Conservation (phyloP, 1,139 yeast genomes). For the Pichia cactophila region DNA sequence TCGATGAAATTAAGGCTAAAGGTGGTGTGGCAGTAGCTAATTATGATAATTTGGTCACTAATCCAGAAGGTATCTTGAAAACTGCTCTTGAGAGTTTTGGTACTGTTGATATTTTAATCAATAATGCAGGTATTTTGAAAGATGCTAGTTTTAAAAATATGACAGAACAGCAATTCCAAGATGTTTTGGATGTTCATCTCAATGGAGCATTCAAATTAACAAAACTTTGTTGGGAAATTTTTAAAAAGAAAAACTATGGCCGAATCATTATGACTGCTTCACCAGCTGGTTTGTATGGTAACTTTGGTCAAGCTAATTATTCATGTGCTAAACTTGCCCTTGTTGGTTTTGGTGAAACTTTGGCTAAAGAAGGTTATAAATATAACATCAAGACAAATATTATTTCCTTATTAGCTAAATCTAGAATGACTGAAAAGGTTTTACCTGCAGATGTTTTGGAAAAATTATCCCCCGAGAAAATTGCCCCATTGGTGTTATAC, state of each 20-base stretch:
- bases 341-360: slow-evolving; percentile 87
- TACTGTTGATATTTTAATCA: slow-evolving; percentile 79
- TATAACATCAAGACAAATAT: slow-evolving; percentile 79
- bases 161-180: slow-evolving; percentile 71
- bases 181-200: slow-evolving; percentile 80
- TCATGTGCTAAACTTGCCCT: slow-evolving; percentile 89
- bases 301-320: slow-evolving; percentile 95
- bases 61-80: slow-evolving; percentile 77
- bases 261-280: slow-evolving; percentile 88
- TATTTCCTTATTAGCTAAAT: slow-evolving; percentile 91
- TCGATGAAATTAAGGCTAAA: slow-evolving; percentile 62
- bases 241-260: slow-evolving; percentile 80
- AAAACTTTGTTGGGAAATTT: slow-evolving; percentile 87
- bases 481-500: slow-evolving; percentile 83
- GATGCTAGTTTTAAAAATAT: slow-evolving; percentile 73
- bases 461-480: slow-evolving; percentile 75
- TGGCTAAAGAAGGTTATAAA: slow-evolving; percentile 87
- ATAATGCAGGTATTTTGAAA: slow-evolving; percentile 92
- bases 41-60: slow-evolving; percentile 79
- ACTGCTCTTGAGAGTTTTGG: slow-evolving; percentile 87
- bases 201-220: slow-evolving; percentile 85
- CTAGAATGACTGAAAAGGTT: slow-evolving; percentile 91
- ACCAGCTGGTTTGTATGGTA: slow-evolving; percentile 95
- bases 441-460: slow-evolving; percentile 81
- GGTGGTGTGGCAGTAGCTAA: slow-evolving; percentile 93